A percentile compares a stretch with the other conserved stretches of the same genome.
phyloP scores from a whole-genome alignment of 257 asterid species.

The Henckelia pumila region DNA sequence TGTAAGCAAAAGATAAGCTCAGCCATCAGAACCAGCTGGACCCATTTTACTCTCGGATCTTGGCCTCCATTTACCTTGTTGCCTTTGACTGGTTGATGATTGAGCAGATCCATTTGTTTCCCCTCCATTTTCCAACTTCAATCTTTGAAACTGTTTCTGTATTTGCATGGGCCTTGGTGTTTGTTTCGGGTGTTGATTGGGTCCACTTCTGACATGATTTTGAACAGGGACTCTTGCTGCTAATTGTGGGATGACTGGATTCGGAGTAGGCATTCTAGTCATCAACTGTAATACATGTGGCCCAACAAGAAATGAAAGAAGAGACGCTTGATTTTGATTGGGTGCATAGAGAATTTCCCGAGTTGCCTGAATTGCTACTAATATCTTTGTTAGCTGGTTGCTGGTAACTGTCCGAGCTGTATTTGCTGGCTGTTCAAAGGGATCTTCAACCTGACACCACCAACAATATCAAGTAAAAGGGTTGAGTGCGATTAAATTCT shows the following conservation, averaged over 20 bases:
- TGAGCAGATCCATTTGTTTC: conserved; percentile 27
- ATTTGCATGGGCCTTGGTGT: conserved; percentile 25
- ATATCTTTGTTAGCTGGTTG: conserved; percentile 51
- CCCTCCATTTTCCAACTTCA: conserved; percentile 21
- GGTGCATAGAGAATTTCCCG: conserved; percentile 41
- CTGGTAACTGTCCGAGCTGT: conserved; percentile 69
- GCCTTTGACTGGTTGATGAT: conserved; percentile 23
- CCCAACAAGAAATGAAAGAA: conserved; percentile 48
- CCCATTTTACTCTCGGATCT: neutral
- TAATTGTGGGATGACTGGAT: conserved; percentile 25
- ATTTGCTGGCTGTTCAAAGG: conserved; percentile 89
- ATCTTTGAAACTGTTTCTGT: conserved; percentile 29
- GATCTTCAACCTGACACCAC: conserved; percentile 82
- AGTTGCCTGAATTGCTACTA: conserved; percentile 52
- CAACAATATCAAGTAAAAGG: conserved; percentile 17
- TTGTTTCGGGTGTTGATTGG: conserved; percentile 31
- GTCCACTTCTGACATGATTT: conserved; percentile 33
- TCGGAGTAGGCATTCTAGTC: conserved; percentile 29
- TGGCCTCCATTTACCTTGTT: neutral
- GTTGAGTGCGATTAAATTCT: conserved; percentile 1
- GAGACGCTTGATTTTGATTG: conserved; percentile 35
- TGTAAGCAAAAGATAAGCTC: neutral
- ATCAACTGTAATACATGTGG: conserved; percentile 40
- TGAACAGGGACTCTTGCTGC: conserved; percentile 11
- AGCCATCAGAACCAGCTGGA: neutral